Evolutionary conservation across 2,329 filamentous ascomycete genomes (phyloP).

Genomic region (Neoscytalidium dimidiatum): DNA sequence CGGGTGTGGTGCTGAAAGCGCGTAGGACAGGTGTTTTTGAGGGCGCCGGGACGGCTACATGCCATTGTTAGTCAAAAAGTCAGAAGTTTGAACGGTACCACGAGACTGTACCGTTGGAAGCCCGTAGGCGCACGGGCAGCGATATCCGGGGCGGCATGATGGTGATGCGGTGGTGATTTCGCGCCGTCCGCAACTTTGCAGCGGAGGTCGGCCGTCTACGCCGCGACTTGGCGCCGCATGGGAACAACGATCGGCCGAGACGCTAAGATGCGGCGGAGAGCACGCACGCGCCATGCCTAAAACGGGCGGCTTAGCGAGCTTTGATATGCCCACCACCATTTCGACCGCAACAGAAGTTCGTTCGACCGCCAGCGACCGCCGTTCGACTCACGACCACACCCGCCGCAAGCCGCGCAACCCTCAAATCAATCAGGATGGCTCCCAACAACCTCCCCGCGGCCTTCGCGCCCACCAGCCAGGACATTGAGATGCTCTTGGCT

Average conservation of each 20-base stretch:
- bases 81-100: not conserved
- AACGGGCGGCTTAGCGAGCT: conserved; percentile 25
- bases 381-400: conserved; percentile 22
- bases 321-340: conserved; percentile 21
- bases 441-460: conserved; percentile 89
- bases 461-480: conserved; percentile 96
- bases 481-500: conserved; percentile 99
- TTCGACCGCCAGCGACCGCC: conserved; percentile 25
- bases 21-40: conserved; percentile 48
- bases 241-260: conserved; percentile 16
- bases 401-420: conserved; percentile 24
- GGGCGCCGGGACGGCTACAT: conserved; percentile 28
- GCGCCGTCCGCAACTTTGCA: conserved; percentile 9
- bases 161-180: conserved; percentile 17
- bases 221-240: not conserved
- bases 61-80: conserved; percentile 5
- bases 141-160: conserved; percentile 53
- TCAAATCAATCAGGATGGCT: conserved; percentile 75
- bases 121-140: conserved; percentile 45
- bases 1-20: conserved; percentile 64
- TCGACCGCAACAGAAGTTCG: conserved; percentile 20
- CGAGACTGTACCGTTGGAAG: conserved; percentile 34
- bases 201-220: not conserved
- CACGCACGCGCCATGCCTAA: conserved; percentile 16
- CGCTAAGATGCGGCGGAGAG: not conserved